These are phyloP conservation scores for Podospora bellae-mahoneyi DNA, from an alignment of 495 filamentous ascomycete species.

Conservation along the genomic window DNA sequence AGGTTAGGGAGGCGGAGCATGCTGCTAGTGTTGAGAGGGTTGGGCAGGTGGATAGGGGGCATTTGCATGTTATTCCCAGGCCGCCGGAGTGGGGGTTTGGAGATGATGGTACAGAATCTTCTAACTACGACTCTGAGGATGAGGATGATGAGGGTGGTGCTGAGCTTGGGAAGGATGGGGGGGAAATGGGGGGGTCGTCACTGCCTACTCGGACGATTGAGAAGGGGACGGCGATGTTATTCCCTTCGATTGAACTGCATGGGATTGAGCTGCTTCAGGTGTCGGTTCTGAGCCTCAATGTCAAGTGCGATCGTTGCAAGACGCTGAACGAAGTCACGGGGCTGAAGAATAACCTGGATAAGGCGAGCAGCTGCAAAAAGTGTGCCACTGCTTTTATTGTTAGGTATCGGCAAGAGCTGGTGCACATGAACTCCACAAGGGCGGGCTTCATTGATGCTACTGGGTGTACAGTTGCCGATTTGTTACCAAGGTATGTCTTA, in stretches of 20 bases:
- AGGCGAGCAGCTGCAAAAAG: slow-evolving; percentile 63
- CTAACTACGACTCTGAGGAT: slow-evolving; percentile 37
- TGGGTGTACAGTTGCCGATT: slow-evolving; percentile 72
- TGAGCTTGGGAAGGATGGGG: slow-evolving; percentile 36
- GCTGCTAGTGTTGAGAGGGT: slow-evolving; percentile 28
- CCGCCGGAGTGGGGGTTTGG: slow-evolving; percentile 75
- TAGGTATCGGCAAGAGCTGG: slow-evolving; percentile 67
- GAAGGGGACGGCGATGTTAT: slow-evolving; percentile 75
- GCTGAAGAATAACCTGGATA: slow-evolving; percentile 49
- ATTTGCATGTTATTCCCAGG: slow-evolving; percentile 72
- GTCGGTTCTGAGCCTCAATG: slow-evolving; percentile 60
- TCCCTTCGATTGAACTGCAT: slow-evolving; percentile 77
- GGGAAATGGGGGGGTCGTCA: slow-evolving; percentile 29
- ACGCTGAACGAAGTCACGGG: slow-evolving; percentile 67
- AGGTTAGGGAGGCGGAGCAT: slow-evolving; percentile 31
- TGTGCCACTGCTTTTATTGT: slow-evolving; percentile 68
- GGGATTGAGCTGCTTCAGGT: slow-evolving; percentile 79
- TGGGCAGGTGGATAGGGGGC: slow-evolving; percentile 45
- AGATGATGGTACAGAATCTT: slow-evolving; percentile 32
- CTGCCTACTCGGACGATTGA: slow-evolving; percentile 37
- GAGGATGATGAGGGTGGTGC: slow-evolving; percentile 50
- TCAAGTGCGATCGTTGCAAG: slow-evolving; percentile 86
- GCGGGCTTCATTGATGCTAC: slow-evolving; percentile 82
- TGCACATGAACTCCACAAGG: slow-evolving; percentile 71
- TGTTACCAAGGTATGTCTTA: slow-evolving; percentile 65